Base-by-base conservation (phyloP, 352 stramenopile species). In the Pythium periplocum region DNA sequence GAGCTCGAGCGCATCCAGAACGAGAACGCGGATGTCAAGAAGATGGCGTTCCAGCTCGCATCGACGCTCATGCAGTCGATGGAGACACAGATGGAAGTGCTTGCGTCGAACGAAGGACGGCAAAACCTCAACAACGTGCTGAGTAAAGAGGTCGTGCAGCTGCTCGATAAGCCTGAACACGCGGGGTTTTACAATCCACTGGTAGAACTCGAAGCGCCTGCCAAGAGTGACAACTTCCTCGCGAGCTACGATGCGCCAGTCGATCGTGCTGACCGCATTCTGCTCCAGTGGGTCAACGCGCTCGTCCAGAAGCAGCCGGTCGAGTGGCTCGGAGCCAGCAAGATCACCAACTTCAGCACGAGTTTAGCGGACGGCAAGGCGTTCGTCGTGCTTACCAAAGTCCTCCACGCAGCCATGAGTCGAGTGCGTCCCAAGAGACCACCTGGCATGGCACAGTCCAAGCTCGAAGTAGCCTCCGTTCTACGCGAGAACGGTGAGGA, bases 401-500 rank as follows among this genome's bases (percentile, higher is more conserved):
- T 72, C 9, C 61, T 92, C 38, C 78, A 92, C 60, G 53, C 70
- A 9, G 72, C 78, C 9, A 90, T 92, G 81, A 76, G 72, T 48
- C 68, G 71, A 45, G 57, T 73, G 7, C 66, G 75, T 1, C 55
- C 71, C 4, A 74, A 61, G 56, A 58, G 71, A n/a, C 65, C 65
- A 36, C 17, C 64, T 6, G 58, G 63, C 9, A 46, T 31, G 5
- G 52, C 57, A 17, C 45, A 52, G 4, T 78, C 70, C 31, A 83
- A 79, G 51, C 64, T 86, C 37, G 76, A 87, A 58, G 64, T 64
- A 0, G 67, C 74, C 35, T 86, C 78, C 0, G 67, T 88, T 33
- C 51, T 88, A 49, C 78, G 81, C 12, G 81, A 92, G 46, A 92
- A 90, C 56, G 78, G 81, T 17, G 73, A 90, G 12, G 78, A 88